Evolutionary conservation across 228 moss, liverwort and hornwort genomes (phyloP), one percentile per base, ranked within the genome.

Genomic region (Sphagnum fallax): DNA sequence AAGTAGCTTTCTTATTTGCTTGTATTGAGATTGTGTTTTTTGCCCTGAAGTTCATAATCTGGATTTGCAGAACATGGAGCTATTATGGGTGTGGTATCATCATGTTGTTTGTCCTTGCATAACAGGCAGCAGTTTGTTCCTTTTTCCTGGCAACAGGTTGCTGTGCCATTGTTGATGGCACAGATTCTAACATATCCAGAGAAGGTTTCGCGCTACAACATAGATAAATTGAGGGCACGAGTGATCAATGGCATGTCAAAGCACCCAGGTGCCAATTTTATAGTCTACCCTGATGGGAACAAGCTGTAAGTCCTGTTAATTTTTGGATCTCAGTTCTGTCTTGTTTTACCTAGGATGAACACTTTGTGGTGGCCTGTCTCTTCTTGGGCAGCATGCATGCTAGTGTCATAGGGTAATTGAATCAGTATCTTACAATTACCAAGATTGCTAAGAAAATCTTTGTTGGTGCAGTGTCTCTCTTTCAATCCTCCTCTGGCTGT

Each of bases 201-300:
- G 81, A 91, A 91, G 81, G 93, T 93, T 52, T 93, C 97, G 15
- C 97, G 89, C 11, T 98, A 93, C 79, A 98, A 93, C 73, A 91
- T 98, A 58, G 93, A 98, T 79, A 98, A 98, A 77, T 65, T 98
- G 80, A 87, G 79, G 68, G 84, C 82, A 64, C 90, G 97, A 74
- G 86, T 98, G 47, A 92, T 87, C 53, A 98, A 98, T 74, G 97
- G 97, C 53, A 85, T 98, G 87, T 82, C 93, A 52, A 98, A 90
- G 74, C 93, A 98, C 70, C 97, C 97, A 53, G 97, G 97, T 65
- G 97, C 97, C 75, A 98, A 98, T 73, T 93, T 91, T 70, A 88
- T 98, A 10, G 83, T 91, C 61, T 86, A 81, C 69, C 92, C 83
- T 47, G 93, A 93, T 71, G 91, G 84, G 52, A 83, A 71, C 67